Conservation (phyloP, 371 early-diverging fungal species). For the Mortierella sp. region DNA sequence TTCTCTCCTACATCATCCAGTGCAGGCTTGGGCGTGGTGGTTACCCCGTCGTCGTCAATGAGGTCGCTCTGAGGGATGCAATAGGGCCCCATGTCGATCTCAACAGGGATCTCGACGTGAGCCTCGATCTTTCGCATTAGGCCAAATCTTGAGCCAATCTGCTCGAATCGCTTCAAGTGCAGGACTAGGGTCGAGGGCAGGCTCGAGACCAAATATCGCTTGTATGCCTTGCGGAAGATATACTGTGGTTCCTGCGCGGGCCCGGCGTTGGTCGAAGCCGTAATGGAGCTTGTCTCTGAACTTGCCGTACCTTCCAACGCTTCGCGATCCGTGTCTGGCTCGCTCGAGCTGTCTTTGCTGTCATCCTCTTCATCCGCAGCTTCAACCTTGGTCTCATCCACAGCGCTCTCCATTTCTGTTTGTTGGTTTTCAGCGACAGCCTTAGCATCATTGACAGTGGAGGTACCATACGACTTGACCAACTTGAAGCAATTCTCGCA, state of each 20-base stretch:
- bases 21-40: conserved; percentile 16
- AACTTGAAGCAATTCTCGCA: conserved; percentile 51
- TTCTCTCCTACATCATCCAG: conserved; percentile 4
- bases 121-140: conserved; percentile 54
- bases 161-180: conserved; percentile 73
- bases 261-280: not conserved
- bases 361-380: conserved; percentile 3
- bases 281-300: not conserved
- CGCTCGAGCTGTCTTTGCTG: conserved; percentile 7
- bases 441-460: not conserved
- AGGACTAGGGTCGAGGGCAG: conserved; percentile 64
- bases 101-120: conserved; percentile 59
- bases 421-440: not conserved
- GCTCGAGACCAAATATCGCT: conserved; percentile 49
- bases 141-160: conserved; percentile 42
- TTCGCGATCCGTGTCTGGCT: not conserved
- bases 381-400: conserved; percentile 11
- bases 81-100: conserved; percentile 64
- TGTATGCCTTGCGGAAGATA: conserved; percentile 45
- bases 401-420: conserved; percentile 5
- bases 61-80: conserved; percentile 52
- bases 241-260: conserved; percentile 10
- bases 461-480: conserved; percentile 8
- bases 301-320: not conserved
- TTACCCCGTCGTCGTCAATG: conserved; percentile 29